These are phyloP conservation scores for Amphirosellinia nigrospora DNA, from an alignment of 495 filamentous ascomycete species.

Conservation along the genomic window DNA sequence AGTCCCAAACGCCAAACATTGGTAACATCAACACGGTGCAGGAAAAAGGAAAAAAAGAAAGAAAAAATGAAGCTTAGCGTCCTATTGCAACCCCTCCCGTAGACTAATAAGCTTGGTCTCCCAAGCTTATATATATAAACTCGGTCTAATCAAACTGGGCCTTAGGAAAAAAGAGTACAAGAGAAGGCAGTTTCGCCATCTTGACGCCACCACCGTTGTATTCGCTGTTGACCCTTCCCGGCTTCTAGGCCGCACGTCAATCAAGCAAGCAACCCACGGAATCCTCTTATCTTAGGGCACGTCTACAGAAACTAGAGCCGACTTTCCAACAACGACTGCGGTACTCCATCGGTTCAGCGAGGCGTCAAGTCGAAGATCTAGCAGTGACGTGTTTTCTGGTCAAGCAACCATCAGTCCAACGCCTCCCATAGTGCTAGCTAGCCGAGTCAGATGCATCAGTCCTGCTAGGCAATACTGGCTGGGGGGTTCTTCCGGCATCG, in stretches of 20 bases:
- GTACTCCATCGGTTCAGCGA: background rate
- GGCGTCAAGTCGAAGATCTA: conserved; percentile 11
- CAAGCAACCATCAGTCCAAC: conserved; percentile 25
- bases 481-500: conserved; percentile 40
- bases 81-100: conserved; percentile 28
- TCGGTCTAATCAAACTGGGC: conserved; percentile 35
- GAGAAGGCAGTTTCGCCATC: conserved; percentile 32
- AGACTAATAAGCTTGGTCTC: conserved; percentile 15
- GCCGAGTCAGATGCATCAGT: conserved; percentile 41
- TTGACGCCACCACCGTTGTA: conserved; percentile 33
- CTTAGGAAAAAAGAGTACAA: conserved; percentile 26
- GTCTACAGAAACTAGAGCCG: conserved; percentile 29
- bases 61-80: conserved; percentile 11
- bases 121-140: conserved; percentile 17
- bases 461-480: conserved; percentile 35
- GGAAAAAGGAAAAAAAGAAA: conserved; percentile 23
- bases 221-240: conserved; percentile 28
- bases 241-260: conserved; percentile 31
- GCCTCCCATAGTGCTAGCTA: conserved; percentile 25
- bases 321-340: conserved; percentile 23
- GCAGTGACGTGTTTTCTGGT: conserved; percentile 20
- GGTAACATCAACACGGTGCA: conserved; percentile 24
- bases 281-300: conserved; percentile 19
- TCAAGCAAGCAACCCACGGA: conserved; percentile 24
- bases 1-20: conserved; percentile 22